phyloP scores from a whole-genome alignment of 805 yeast genomes.

The Jamesozyma gamospora region DNA sequence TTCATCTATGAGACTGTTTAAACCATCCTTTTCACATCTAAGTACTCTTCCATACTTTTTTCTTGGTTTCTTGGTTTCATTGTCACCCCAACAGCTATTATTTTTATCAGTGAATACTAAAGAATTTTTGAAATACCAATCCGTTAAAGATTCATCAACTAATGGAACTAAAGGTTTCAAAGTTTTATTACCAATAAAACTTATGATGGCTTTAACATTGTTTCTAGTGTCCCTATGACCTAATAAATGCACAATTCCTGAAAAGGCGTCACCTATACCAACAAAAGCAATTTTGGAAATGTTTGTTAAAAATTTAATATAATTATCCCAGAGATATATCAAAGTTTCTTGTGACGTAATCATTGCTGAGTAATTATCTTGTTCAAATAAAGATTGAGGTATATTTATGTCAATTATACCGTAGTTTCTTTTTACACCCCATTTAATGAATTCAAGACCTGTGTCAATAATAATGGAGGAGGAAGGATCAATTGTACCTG shows the following conservation, averaged over 20 bases:
- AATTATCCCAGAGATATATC: slow-evolving; percentile 83
- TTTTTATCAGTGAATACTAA: slow-evolving; percentile 64
- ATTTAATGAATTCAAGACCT: slow-evolving; percentile 56
- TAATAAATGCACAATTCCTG: slow-evolving; percentile 74
- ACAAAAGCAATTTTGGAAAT: slow-evolving; percentile 65
- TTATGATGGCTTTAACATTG: slow-evolving; percentile 60
- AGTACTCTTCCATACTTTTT: slow-evolving; percentile 86
- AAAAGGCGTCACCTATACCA: slow-evolving; percentile 85
- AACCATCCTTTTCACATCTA: slow-evolving; percentile 58
- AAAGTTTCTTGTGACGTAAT: slow-evolving; percentile 68
- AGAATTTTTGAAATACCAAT: slow-evolving; percentile 85
- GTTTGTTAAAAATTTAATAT: slow-evolving; percentile 58
- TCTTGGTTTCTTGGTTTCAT: slow-evolving; percentile 61
- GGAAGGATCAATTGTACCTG: slow-evolving; percentile 66
- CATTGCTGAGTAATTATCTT: slow-evolving; percentile 48
- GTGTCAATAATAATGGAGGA: slow-evolving; percentile 71
- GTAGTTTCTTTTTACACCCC: slow-evolving; percentile 50
- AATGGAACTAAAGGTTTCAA: slow-evolving; percentile 74
- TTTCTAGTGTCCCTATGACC: slow-evolving; percentile 69
- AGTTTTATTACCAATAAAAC: slow-evolving; percentile 57
- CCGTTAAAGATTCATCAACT: slow-evolving; percentile 80
- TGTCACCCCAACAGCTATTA: slow-evolving; percentile 73
- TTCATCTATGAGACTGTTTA: slow-evolving; percentile 69
- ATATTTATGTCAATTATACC: slow-evolving; percentile 81
- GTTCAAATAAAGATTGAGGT: slow-evolving; percentile 44